A percentile compares a stretch with the other conserved stretches of the same genome.
These are phyloP conservation scores for Aurantiochytrium sp. DNA, from an alignment of 108 stramenopile species.

Conservation along the genomic window DNA sequence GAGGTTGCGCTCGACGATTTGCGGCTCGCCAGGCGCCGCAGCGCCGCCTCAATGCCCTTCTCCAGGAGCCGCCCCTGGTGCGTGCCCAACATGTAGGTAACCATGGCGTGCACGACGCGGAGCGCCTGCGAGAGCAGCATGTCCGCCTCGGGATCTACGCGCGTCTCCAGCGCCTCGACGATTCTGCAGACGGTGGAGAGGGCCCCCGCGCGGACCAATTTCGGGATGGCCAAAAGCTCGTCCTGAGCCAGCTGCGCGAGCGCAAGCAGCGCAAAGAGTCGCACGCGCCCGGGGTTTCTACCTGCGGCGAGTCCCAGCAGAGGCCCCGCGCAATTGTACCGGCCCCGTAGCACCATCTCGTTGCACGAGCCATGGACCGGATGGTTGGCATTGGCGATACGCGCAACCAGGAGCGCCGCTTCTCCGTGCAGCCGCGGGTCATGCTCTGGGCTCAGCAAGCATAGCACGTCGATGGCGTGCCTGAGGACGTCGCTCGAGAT, in stretches of 20 bases:
- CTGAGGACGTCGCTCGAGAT: background rate
- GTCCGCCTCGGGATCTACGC: background rate
- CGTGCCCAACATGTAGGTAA: background rate
- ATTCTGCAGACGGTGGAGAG: background rate
- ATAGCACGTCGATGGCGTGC: background rate
- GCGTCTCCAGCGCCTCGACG: background rate
- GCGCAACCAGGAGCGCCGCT: background rate
- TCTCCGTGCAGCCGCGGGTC: background rate
- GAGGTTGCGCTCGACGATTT: background rate
- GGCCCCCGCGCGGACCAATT: background rate
- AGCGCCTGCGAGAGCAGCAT: background rate
- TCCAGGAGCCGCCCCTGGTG: background rate
- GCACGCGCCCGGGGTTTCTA: background rate
- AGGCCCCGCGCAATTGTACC: background rate
- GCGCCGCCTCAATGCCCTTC: background rate
- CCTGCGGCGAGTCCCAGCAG: background rate
- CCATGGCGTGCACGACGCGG: background rate
- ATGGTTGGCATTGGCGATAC: background rate
- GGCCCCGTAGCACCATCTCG: background rate
- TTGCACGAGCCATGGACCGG: conserved; percentile 12
- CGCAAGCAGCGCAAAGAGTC: background rate
- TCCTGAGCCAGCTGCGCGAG: background rate
- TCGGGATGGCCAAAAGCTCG: background rate
- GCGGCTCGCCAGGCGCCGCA: background rate
- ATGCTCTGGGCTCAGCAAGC: background rate